Conservation (phyloP, 202 grass and related monocot species). For the Zoysia matrella region DNA sequence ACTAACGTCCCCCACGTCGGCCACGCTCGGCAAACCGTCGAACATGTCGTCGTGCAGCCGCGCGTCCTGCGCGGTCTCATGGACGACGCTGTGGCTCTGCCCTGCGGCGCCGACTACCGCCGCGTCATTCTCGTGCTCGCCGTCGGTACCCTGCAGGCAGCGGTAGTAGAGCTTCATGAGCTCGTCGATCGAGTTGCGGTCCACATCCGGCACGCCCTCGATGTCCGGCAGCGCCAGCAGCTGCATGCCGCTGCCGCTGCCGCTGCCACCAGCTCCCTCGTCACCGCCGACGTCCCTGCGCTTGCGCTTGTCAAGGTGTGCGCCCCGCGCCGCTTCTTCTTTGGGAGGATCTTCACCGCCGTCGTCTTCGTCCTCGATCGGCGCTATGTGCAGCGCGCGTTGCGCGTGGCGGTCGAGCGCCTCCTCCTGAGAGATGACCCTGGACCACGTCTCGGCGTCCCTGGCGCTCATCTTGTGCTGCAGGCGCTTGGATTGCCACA, state of each 20-base stretch:
- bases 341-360: too few relatives aligned
- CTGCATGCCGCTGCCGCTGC: background rate
- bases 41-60: background rate
- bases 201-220: conserved; percentile 28
- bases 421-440: conserved; percentile 60
- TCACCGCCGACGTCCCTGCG: background rate
- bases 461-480: conserved; percentile 70
- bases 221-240: conserved; percentile 25
- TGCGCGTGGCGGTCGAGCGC: conserved; percentile 40
- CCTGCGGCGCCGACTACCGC: background rate
- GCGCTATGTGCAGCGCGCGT: conserved; percentile 39
- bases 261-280: background rate
- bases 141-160: conserved; percentile 44
- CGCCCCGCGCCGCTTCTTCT: background rate
- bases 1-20: conserved; percentile 37
- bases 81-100: background rate
- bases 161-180: conserved; percentile 63
- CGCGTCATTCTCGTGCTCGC: background rate
- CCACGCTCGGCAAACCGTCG: background rate
- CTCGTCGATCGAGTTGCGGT: conserved; percentile 57
- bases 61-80: background rate
- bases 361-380: background rate
- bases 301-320: conserved; percentile 47
- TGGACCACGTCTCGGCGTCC: conserved; percentile 58
- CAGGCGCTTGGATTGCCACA: conserved; percentile 67